Evolutionary conservation across 192 early-diverging fungal species (phyloP), one percentile per base, ranked within the genome.

Genomic region (Coemansia sp.): DNA sequence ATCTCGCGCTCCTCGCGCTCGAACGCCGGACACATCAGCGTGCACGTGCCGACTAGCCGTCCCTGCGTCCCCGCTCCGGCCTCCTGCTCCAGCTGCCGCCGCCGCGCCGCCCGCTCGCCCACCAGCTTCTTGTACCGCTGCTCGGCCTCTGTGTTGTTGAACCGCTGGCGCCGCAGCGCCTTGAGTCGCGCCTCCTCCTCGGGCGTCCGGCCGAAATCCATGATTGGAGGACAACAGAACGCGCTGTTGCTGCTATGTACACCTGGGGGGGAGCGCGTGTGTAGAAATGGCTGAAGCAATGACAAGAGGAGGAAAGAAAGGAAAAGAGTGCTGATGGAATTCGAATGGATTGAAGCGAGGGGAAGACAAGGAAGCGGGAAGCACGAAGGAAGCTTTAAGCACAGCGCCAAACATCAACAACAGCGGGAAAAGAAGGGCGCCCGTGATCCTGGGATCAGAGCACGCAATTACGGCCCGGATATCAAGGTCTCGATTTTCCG

Each of bases 1-100:
- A 87, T 86, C 58, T 94, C 91, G 37, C 95, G 85, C 63, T 96
- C 94, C 54, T 92, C 84, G 14, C 92, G 85, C 77, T 98, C 95
- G 69, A 88, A 95, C 67, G 88, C 88, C 0, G 95, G 92, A 75
- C 94, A 95, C 94, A 96, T 98, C 32, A 90, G 88, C 68, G 75
- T 67, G 60, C 95, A 98, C 2, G 92, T 91, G 11, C 92, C 94
- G 16, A 88, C 75, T 57, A 98, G 55, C 42, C 71, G 32, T 66
- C 6, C 39, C n/a, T 1, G 94, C 94, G 37, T 93, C 88, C 39
- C 88, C 7, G 66, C 14, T 17, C 85, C 72, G 2, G 90, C 88
- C 48, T 87, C 69, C 7, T 60, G 51, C 14, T 89, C 88, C 9
- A 92, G 93, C 64, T 85, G 63, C 53, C 87, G 66, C 61, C 89